These are phyloP conservation scores for Mortierella sp. DNA, from an alignment of 371 early-diverging fungal species.

Conservation along the genomic window DNA sequence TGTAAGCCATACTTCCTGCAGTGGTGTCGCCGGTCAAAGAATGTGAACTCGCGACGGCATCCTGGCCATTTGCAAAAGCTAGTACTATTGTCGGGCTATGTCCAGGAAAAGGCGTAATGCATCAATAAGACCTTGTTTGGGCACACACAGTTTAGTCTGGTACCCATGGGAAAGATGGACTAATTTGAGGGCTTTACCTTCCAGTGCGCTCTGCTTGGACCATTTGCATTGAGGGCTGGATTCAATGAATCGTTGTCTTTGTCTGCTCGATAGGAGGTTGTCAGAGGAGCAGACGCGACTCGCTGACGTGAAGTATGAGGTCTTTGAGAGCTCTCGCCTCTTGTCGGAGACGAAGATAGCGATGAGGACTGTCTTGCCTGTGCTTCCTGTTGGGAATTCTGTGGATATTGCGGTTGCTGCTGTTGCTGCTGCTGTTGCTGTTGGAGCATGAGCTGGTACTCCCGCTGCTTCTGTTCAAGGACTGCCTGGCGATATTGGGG, in stretches of 20 bases:
- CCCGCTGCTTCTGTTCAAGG: conserved; percentile 36
- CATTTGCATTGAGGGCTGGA: conserved; percentile 16
- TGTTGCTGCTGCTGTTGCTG: conserved; percentile 30
- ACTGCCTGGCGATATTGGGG: conserved; percentile 50
- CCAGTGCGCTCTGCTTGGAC: conserved; percentile 49
- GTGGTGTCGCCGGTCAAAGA: conserved; percentile 51
- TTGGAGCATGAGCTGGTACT: conserved; percentile 28
- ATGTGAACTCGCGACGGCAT: conserved; percentile 35
- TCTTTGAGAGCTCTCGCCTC: not conserved
- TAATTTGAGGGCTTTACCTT: conserved; percentile 20
- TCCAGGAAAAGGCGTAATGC: not conserved
- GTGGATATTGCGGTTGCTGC: not conserved
- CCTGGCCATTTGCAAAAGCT: conserved; percentile 51
- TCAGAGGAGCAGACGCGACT: conserved; percentile 31
- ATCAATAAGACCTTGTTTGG: not conserved
- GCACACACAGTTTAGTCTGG: not conserved
- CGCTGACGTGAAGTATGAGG: conserved; percentile 22
- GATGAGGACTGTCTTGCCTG: conserved; percentile 9
- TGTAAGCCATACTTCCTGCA: conserved; percentile 35
- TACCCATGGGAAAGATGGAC: not conserved
- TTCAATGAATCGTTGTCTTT: conserved; percentile 27
- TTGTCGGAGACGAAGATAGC: conserved; percentile 19
- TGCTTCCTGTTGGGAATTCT: not conserved
- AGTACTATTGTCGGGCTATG: conserved; percentile 44
- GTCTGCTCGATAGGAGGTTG: conserved; percentile 11